Conservation (phyloP, 331 rosid species). For the Quercus phellos region DNA sequence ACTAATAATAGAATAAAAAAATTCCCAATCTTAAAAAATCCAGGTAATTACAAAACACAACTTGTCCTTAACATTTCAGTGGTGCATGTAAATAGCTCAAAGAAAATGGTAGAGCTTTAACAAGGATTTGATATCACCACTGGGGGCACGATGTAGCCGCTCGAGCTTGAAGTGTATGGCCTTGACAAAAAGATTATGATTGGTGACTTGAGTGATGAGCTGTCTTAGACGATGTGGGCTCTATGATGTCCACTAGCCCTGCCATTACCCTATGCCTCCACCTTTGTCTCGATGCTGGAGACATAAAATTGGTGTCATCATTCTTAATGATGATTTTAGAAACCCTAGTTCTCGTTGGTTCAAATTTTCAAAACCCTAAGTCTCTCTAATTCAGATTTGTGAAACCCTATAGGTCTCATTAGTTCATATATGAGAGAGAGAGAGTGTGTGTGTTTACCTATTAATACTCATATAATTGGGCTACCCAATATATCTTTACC, state of each 20-base stretch:
- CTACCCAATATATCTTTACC: no score
- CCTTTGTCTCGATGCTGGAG: conserved; percentile 9
- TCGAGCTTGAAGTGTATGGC: conserved; percentile 27
- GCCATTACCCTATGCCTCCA: conserved; percentile 37
- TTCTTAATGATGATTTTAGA: conserved; percentile 24
- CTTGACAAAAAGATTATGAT: conserved; percentile 23
- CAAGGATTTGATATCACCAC: conserved; percentile 22
- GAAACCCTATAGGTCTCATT: no score
- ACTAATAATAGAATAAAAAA: not conserved
- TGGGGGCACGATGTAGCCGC: conserved; percentile 12
- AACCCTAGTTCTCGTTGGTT: not conserved
- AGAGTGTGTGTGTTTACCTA: no score
- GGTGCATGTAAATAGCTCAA: conserved; percentile 21
- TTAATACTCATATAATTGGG: no score
- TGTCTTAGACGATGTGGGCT: conserved; percentile 26
- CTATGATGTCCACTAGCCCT: conserved; percentile 23
- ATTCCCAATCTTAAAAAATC: not conserved
- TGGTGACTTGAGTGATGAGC: conserved; percentile 17
- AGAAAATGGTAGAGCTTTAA: conserved; percentile 18
- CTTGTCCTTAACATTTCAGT: conserved; percentile 29
- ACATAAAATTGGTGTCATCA: conserved; percentile 36
- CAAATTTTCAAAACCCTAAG: no score
- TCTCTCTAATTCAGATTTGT: no score
- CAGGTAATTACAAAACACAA: not conserved
- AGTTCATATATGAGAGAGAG: no score